Evolutionary conservation across 1,284 basidiomycete genomes (phyloP).

Genomic region (Coniferiporia weirii): DNA sequence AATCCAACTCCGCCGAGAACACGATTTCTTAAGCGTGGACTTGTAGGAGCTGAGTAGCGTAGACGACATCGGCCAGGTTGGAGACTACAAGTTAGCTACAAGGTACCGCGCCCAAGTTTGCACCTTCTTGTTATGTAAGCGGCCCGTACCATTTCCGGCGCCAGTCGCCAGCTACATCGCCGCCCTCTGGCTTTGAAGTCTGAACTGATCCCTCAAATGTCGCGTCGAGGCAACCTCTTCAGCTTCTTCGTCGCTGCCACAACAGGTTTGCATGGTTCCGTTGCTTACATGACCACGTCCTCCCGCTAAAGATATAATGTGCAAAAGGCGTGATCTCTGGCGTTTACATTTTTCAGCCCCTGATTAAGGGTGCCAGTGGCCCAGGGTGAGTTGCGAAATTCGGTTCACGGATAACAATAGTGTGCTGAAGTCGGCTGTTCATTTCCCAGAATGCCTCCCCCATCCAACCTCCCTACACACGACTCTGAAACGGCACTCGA

Average conservation of each 20-base stretch:
- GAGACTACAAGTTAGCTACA: not conserved
- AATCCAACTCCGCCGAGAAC: constrained; percentile 1
- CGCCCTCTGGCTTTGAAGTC: too few relatives aligned
- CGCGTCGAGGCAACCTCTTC: constrained; percentile 7
- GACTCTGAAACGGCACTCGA: not conserved
- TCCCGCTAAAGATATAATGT: not conserved
- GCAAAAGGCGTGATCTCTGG: constrained; percentile 52
- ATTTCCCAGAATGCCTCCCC: not conserved
- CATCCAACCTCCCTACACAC: not conserved
- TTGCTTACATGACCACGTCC: too few relatives aligned
- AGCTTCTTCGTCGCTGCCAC: constrained; percentile 13
- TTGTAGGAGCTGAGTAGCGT: not conserved
- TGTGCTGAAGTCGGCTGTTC: not conserved
- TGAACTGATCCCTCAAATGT: not conserved
- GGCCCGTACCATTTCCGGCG: not conserved
- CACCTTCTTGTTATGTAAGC: not conserved
- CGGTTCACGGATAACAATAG: not conserved
- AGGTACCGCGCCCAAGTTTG: too few relatives aligned
- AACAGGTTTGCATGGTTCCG: constrained; percentile 1
- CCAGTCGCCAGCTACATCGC: too few relatives aligned
- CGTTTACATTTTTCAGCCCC: constrained; percentile 49
- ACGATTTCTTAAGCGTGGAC: not conserved
- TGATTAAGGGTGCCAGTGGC: constrained; percentile 22
- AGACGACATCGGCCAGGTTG: not conserved
- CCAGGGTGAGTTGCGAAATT: constrained; percentile 12